Base-by-base conservation (phyloP, 2,329 filamentous ascomycete genomes). In the Botrytis sinoallii region DNA sequence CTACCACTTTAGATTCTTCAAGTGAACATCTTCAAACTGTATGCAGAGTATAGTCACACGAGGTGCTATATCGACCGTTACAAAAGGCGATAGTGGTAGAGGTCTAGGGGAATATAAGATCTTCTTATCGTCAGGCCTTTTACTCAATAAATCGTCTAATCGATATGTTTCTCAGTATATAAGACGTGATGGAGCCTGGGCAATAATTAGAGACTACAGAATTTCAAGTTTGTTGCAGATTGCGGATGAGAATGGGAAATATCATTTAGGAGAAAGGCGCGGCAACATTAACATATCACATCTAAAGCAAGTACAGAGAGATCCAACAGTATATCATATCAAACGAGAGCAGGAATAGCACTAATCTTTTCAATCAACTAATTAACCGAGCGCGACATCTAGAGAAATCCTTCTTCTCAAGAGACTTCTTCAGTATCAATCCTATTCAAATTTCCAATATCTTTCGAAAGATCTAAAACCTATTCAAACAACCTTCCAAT, bases 261-360 rank as follows among this genome's bases (percentile, higher is more conserved):
- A 4, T 61, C 3, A 1, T 2, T 7, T 14, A 0, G 6, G 10
- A 6, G 6, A 18, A 1, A 6, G 6, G 2, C 5, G 1, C 14
- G 3, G 10, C 22, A 18, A 40, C 22, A 10, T 7, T 0, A n/a
- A 25, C 2, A 1, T 40, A 25, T 40, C 35, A 40, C 0, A 40
- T 9, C 10, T 61, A 8, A 29, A 29, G 25, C 16, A 8, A 8
- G 52, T 18, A 8, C 0, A 29, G 14, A 4, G n/a, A 16, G 4
- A 18, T 5, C n/a, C 18, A 55, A 55, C 0, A 29, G 52, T n/a
- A 55, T 5, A 16, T 52, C 25, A 29, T 16, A 8, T 3, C 25
- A 29, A 14, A 29, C 1, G 12, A 6, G 0, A 29, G 25, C 52
- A 29, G 5, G 3, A 18, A 29, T 9, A 29, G 12, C n/a, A n/a